Base-by-base conservation (phyloP, 2,329 filamentous ascomycete species). In the Ceratocystis ficicola region DNA sequence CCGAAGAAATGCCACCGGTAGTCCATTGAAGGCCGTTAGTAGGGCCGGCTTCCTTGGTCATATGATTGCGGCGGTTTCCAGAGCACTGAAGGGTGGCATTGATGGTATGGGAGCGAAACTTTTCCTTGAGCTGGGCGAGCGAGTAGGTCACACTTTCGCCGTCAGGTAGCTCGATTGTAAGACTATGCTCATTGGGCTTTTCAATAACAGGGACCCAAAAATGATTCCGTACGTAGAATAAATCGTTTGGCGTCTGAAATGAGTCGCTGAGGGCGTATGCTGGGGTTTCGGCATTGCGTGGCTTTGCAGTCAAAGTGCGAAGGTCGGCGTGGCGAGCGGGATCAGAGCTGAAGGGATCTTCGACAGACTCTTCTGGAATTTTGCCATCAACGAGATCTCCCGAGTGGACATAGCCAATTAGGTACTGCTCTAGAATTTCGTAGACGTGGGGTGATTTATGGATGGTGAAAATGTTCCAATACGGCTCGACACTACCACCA, bases 401-500 rank as follows among this genome's bases (percentile, higher is more conserved):
- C 1, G 74, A 73, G 68, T 87, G 80, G 2, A 88, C 78, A 60
- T 79, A 80, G 32, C 86, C 86, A 60, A 88, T 84, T 30, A 81
- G 75, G 71, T 85, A 88, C 69, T 84, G 79, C n/a, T 83, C 78
- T 0, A 88, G 76, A 50, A 88, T 85, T 63, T 86, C 83, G 67
- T 80, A 79, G 5, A 88, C 84, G 68, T 88, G 82, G 52, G 82
- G 77, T 20, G 80, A 79, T 72, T 87, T 85, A 75, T 88, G 86
- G 67, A 88, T 87, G 60, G 80, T 78, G 72, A 88, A 88, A 64
- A 88, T 86, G 67, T 86, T 77, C 86, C 86, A 88, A 74, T 87
- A 88, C 0, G 82, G 80, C 63, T 88, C 85, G 62, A 88, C 81
- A 65, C 80, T 81, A 46, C 82, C 81, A 2, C 86, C 86, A 0